phyloP scores from a whole-genome alignment of 805 yeast species.

The Candida maltosa region DNA sequence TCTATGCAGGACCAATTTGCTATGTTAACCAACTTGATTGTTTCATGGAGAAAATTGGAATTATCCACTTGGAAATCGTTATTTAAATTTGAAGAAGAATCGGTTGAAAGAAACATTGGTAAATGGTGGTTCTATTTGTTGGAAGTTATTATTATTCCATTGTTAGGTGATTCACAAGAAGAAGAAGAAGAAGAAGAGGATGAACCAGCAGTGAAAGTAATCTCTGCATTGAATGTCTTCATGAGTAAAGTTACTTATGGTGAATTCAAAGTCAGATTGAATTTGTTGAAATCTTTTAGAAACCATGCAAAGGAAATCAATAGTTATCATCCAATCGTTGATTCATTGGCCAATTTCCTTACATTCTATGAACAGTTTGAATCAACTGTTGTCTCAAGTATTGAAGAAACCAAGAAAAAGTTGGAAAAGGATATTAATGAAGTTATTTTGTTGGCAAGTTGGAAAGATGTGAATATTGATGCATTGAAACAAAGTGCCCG shows the following conservation, averaged over 20 bases:
- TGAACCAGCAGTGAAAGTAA: slow-evolving; percentile 20
- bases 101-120: slow-evolving; percentile 50
- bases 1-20: slow-evolving; percentile 57
- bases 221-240: slow-evolving; percentile 66
- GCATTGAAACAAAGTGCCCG: slow-evolving; percentile 93
- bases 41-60: slow-evolving; percentile 89
- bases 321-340: slow-evolving; percentile 16
- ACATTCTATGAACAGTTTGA: slow-evolving; percentile 66
- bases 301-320: slow-evolving; percentile 43
- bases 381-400: slow-evolving; percentile 41
- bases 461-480: slow-evolving; percentile 94
- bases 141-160: slow-evolving; percentile 67
- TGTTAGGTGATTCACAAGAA: slow-evolving; percentile 32
- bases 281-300: slow-evolving; percentile 61
- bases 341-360: slow-evolving; percentile 56
- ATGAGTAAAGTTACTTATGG: slow-evolving; percentile 76
- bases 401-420: slow-evolving; percentile 45
- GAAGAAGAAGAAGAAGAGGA: slow-evolving; percentile 10
- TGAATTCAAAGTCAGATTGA: slow-evolving; percentile 60
- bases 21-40: slow-evolving; percentile 63
- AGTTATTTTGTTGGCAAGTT: slow-evolving; percentile 83
- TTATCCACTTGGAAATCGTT: slow-evolving; percentile 80
- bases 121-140: slow-evolving; percentile 92
- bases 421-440: slow-evolving; percentile 82
- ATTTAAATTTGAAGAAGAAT: slow-evolving; percentile 60